These are phyloP conservation scores for Hyphodiscus sp. DNA, from an alignment of 2,329 filamentous ascomycete species.

Conservation along the genomic window DNA sequence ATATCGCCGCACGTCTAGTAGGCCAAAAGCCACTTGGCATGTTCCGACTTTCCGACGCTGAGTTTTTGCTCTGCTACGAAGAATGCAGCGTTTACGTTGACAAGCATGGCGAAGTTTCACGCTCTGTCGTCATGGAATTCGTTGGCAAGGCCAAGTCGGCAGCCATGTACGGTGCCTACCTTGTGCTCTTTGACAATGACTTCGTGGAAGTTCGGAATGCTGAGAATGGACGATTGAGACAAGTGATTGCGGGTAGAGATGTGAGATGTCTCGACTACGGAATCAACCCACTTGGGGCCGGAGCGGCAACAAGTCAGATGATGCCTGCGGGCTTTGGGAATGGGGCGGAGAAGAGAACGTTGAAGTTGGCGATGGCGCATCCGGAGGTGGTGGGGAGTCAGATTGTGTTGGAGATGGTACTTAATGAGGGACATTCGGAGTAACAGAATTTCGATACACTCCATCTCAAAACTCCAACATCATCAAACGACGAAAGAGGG, in stretches of 20 bases:
- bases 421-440: constrained; percentile 72
- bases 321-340: constrained; percentile 25
- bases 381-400: constrained; percentile 79
- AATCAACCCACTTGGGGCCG: constrained; percentile 47
- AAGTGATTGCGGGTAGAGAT: constrained; percentile 89
- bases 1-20: constrained; percentile 77
- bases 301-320: constrained; percentile 30
- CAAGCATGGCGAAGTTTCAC: constrained; percentile 92
- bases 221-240: constrained; percentile 85
- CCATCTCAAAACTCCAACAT: no score
- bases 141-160: constrained; percentile 86
- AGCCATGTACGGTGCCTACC: constrained; percentile 84
- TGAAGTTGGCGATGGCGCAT: constrained; percentile 95
- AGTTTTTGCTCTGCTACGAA: constrained; percentile 90
- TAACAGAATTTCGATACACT: constrained; percentile 10
- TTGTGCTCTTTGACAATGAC: constrained; percentile 89
- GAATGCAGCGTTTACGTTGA: constrained; percentile 97
- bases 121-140: constrained; percentile 96
- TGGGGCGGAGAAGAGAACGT: constrained; percentile 54
- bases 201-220: constrained; percentile 97
- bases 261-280: constrained; percentile 88
- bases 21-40: constrained; percentile 86
- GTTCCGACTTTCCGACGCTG: constrained; percentile 88
- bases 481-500: neutral
- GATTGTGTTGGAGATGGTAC: constrained; percentile 83